Conservation (phyloP, 768 basidiomycete species). For the Pleurotus cornucopiae region DNA sequence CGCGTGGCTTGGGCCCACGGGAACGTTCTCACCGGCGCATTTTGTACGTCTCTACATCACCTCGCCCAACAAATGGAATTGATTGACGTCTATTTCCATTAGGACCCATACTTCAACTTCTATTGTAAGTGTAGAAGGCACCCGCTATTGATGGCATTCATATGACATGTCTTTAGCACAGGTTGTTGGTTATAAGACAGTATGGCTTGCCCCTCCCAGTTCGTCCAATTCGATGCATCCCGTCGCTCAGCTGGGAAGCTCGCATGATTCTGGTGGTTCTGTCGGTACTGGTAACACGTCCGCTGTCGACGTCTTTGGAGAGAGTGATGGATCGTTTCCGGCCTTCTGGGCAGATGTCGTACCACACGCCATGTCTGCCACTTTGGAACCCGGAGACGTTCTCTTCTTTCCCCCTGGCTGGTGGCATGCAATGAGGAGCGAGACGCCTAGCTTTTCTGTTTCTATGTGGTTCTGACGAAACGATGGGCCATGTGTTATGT, state of each 20-base stretch:
- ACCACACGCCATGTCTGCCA: constrained; percentile 54
- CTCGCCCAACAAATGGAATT: constrained; percentile 7
- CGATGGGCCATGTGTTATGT: background rate
- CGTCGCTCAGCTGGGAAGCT: constrained; percentile 33
- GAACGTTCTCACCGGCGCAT: constrained; percentile 86
- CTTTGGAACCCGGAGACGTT: constrained; percentile 78
- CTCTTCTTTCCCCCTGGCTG: constrained; percentile 89
- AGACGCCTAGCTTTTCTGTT: constrained; percentile 78
- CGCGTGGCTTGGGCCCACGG: constrained; percentile 78
- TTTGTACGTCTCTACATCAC: constrained; percentile 40
- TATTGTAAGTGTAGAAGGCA: constrained; percentile 51
- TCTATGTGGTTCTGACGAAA: constrained; percentile 85
- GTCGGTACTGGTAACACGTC: constrained; percentile 80
- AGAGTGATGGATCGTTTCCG: constrained; percentile 30
- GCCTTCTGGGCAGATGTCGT: constrained; percentile 55
- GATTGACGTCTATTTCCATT: constrained; percentile 7
- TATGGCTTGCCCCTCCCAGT: constrained; percentile 86
- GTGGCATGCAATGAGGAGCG: constrained; percentile 92
- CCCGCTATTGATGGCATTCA: constrained; percentile 8
- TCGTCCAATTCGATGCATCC: constrained; percentile 56
- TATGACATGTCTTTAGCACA: constrained; percentile 52
- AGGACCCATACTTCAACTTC: constrained; percentile 94
- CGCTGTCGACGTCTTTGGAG: constrained; percentile 69
- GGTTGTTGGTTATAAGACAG: constrained; percentile 81
- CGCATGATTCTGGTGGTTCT: constrained; percentile 16